Base-by-base conservation (phyloP, 2,329 filamentous ascomycete genomes). In the Lithohypha guttulata region DNA sequence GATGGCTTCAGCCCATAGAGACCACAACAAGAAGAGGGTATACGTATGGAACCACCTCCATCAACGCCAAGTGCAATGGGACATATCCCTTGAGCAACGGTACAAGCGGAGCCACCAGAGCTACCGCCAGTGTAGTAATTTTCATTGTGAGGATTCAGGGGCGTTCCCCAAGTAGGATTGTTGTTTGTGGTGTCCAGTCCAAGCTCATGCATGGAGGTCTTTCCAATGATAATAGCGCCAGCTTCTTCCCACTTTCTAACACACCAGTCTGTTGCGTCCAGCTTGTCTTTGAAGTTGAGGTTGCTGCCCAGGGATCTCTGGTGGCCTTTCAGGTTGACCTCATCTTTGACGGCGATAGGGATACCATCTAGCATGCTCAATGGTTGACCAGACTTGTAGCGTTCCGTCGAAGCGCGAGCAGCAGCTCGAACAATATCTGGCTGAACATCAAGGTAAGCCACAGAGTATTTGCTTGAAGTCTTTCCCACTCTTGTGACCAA, bases 181-280 rank as follows among this genome's bases (percentile, higher is more conserved):
- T 85, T 85, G 47, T 86, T 86, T n/a, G 73, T 86, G 0, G 81
- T 84, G 53, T 91, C 79, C 51, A 82, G 73, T 1, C 84, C 85
- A 26, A 87, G 58, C 61, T 85, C 84, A 58, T 85, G 83, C 81
- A 86, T 91, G 35, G 71, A 79, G 43, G 78, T 74, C 63, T 84
- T 87, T 14, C 79, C 85, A 41, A 87, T 64, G 36, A 85, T 66
- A 15, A 93, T 64, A 2, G 80, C 84, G 2, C 85, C 85, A 1
- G 77, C 78, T 43, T 84, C 79, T 53, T 81, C 71, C 58, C 84
- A 72, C 62, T 77, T 76, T 55, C 65, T 64, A 4, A 84, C 74
- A 42, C 81, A 82, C 79, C 81, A 87, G 3, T 68, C 70, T 0
- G 82, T 83, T 15, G 50, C 47, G 44, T 68, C 55, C 53, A 65